Conservation (phyloP, 2,329 filamentous ascomycete species). For the Dactylella cylindrospora region DNA sequence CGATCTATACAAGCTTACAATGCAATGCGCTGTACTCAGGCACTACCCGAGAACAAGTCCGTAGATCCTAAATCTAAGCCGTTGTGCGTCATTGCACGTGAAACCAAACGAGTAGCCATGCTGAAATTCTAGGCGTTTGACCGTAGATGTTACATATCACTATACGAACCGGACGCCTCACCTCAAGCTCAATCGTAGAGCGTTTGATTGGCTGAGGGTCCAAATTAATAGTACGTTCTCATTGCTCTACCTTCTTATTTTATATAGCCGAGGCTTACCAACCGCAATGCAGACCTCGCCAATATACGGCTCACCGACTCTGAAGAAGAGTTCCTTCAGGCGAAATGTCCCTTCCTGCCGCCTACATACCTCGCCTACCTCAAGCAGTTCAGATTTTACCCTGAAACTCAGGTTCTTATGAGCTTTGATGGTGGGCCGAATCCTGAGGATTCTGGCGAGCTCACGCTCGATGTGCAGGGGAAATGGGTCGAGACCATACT, state of each 20-base stretch:
- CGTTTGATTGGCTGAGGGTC: slow-evolving; percentile 79
- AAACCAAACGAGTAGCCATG: slow-evolving; percentile 1
- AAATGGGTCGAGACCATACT: slow-evolving; percentile 93
- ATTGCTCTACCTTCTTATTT: slow-evolving; percentile 11
- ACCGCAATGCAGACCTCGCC: slow-evolving; percentile 66
- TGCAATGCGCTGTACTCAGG: slow-evolving; percentile 95
- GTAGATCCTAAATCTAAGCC: background rate
- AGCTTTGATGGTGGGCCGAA: slow-evolving; percentile 68
- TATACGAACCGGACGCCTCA: slow-evolving; percentile 95
- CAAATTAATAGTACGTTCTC: slow-evolving; percentile 73
- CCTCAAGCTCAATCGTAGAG: slow-evolving; percentile 81
- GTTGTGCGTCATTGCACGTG: background rate
- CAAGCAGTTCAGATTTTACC: slow-evolving; percentile 75
- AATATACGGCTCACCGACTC: slow-evolving; percentile 76
- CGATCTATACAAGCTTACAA: slow-evolving; percentile 92
- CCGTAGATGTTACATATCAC: slow-evolving; percentile 76
- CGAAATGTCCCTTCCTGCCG: slow-evolving; percentile 77
- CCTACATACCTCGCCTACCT: slow-evolving; percentile 78
- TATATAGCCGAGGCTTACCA: background rate
- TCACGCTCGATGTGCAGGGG: slow-evolving; percentile 75
- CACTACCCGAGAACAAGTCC: slow-evolving; percentile 71
- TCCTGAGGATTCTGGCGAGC: slow-evolving; percentile 69
- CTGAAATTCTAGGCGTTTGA: slow-evolving; percentile 4
- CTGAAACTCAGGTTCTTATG: slow-evolving; percentile 74
- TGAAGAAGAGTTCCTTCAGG: slow-evolving; percentile 76